phyloP scores from a whole-genome alignment of 2,329 filamentous ascomycete genomes.

The Periconia sp. region DNA sequence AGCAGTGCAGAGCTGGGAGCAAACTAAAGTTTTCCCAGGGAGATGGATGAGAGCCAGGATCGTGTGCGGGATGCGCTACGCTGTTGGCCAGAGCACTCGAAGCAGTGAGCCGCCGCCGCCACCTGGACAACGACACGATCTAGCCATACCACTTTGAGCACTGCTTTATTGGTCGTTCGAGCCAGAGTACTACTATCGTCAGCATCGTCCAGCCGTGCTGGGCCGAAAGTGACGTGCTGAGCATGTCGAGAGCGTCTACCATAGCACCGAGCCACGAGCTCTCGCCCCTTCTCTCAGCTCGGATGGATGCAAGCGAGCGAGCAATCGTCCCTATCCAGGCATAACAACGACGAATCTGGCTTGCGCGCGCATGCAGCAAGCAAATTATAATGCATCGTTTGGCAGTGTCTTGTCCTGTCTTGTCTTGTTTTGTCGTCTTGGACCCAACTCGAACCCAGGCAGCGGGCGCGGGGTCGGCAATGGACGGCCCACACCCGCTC shows the following conservation, averaged over 20 bases:
- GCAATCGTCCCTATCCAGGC: not conserved
- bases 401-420: not conserved
- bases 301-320: not conserved
- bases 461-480: not conserved
- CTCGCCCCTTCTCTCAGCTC: not conserved
- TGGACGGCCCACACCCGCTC: no score
- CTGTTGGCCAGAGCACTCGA: conserved; percentile 17
- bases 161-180: conserved; percentile 12
- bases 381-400: not conserved
- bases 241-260: no score
- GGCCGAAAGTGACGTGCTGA: conserved; percentile 3
- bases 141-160: conserved; percentile 11
- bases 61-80: conserved; percentile 16
- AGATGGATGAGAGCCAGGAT: conserved; percentile 26
- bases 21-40: conserved; percentile 21
- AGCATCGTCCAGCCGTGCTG: conserved; percentile 7
- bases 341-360: no score
- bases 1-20: conserved; percentile 2
- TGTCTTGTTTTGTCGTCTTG: not conserved
- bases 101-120: not conserved
- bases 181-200: conserved; percentile 15
- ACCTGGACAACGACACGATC: conserved; percentile 10
- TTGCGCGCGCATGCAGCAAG: not conserved
- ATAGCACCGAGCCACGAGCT: not conserved
- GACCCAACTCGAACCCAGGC: not conserved